These are phyloP conservation scores for Anisodus tanguticus DNA, from an alignment of 257 asterid species.

Conservation along the genomic window DNA sequence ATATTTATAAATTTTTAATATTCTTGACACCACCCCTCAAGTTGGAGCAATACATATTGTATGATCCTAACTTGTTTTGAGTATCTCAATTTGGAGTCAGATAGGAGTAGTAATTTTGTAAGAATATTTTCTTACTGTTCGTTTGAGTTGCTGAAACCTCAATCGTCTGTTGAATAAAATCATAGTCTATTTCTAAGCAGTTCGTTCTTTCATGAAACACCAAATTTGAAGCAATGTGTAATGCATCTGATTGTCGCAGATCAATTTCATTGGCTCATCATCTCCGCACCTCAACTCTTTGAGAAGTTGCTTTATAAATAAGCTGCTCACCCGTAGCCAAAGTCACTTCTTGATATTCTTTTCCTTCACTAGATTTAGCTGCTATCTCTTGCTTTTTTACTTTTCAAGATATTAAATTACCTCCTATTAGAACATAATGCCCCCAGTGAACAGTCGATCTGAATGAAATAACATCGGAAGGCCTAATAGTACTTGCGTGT, in stretches of 20 bases:
- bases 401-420: background rate
- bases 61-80: background rate
- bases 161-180: background rate
- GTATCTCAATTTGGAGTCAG: background rate
- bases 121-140: background rate
- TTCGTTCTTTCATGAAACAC: background rate
- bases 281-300: background rate
- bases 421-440: background rate
- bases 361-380: background rate
- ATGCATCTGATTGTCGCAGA: background rate
- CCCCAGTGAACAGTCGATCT: background rate
- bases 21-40: background rate
- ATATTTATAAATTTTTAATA: background rate
- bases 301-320: background rate
- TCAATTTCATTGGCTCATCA: background rate
- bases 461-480: slow-evolving; percentile 12
- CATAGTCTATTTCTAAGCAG: background rate
- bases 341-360: background rate
- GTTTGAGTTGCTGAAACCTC: background rate
- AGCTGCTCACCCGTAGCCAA: background rate
- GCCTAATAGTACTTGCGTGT: background rate
- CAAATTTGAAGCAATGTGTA: background rate
- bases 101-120: background rate
- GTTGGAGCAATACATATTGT: background rate
- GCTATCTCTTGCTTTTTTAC: background rate